Evolutionary conservation across 2,329 filamentous ascomycete species (phyloP).

Genomic region (Penicillium sp.): DNA sequence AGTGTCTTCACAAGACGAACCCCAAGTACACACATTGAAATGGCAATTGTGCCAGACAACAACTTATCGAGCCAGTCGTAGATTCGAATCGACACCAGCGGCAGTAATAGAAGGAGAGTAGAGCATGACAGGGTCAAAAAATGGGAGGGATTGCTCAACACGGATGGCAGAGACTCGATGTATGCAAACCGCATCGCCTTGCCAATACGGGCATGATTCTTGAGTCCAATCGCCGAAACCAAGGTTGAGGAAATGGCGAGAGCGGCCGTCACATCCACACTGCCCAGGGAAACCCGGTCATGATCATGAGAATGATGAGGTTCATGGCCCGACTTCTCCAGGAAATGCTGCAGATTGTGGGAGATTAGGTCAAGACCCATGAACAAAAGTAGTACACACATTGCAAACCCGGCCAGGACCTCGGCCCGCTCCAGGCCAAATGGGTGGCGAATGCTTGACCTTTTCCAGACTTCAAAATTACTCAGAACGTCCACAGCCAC

Average conservation of each 20-base stretch:
- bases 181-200: slow-evolving; percentile 87
- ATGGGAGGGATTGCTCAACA: slow-evolving; percentile 94
- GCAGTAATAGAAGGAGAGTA: slow-evolving; percentile 75
- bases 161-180: slow-evolving; percentile 77
- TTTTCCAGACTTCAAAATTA: slow-evolving; percentile 97
- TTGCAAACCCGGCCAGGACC: slow-evolving; percentile 91
- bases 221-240: slow-evolving; percentile 81
- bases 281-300: slow-evolving; percentile 71
- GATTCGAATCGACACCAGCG: slow-evolving; percentile 77
- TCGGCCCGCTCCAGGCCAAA: slow-evolving; percentile 91
- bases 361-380: slow-evolving; percentile 95
- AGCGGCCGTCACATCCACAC: slow-evolving; percentile 78
- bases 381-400: slow-evolving; percentile 95
- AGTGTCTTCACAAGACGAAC: slow-evolving; percentile 81
- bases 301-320: slow-evolving; percentile 73
- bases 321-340: slow-evolving; percentile 76
- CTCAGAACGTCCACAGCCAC: slow-evolving; percentile 89
- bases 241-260: slow-evolving; percentile 82
- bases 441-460: slow-evolving; percentile 88
- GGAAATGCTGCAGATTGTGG: slow-evolving; percentile 89
- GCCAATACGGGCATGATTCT: slow-evolving; percentile 90
- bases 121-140: slow-evolving; percentile 91
- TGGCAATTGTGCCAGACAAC: slow-evolving; percentile 78
- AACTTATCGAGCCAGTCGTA: slow-evolving; percentile 83
- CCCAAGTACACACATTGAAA: slow-evolving; percentile 87